These are phyloP conservation scores for Neurospora sp. DNA, from an alignment of 495 filamentous ascomycete genomes.

Conservation along the genomic window DNA sequence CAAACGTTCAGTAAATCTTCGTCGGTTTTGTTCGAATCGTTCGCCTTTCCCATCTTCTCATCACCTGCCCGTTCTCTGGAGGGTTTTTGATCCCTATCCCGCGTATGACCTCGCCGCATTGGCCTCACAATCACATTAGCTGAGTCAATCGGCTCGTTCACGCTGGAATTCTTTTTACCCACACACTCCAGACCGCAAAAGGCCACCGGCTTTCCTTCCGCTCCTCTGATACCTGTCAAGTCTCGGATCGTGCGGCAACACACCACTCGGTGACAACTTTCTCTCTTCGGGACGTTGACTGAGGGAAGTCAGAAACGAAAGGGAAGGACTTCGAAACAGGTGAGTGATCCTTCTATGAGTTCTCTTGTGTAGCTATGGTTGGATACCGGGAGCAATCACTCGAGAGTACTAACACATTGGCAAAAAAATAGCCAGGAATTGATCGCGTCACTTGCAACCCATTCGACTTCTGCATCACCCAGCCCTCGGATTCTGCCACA, in stretches of 20 bases:
- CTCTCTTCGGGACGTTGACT: neutral
- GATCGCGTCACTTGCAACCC: neutral
- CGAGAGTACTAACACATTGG: neutral
- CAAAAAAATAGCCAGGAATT: neutral
- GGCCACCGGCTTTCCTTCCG: neutral
- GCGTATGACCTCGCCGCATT: neutral
- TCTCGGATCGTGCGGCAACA: neutral
- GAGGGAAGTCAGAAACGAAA: neutral
- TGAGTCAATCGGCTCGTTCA: neutral
- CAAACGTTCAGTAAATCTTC: neutral
- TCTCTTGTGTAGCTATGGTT: neutral
- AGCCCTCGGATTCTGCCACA: neutral
- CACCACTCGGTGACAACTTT: neutral
- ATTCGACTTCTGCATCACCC: neutral
- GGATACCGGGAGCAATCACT: neutral
- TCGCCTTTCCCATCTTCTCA: neutral
- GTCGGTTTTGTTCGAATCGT: neutral
- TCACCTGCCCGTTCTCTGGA: neutral
- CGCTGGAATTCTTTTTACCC: neutral
- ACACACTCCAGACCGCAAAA: neutral
- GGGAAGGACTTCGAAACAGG: neutral
- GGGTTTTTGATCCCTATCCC: neutral
- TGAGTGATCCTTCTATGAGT: neutral
- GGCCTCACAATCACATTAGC: neutral
- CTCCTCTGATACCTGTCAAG: neutral